phyloP scores from a whole-genome alignment of 192 early-diverging fungal genomes.

The Coemansia sp. region DNA sequence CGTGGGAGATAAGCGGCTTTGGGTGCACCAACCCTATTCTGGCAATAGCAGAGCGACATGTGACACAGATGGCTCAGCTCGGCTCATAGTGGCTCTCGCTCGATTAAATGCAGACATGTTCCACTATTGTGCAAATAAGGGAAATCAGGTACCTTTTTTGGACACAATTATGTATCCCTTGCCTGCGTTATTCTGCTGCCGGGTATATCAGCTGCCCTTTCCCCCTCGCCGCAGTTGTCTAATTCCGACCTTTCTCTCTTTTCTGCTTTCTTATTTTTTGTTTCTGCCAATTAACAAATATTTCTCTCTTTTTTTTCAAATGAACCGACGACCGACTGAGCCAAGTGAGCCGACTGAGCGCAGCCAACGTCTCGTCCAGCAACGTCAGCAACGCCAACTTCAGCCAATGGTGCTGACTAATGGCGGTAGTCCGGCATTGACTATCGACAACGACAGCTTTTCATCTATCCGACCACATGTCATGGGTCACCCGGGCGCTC shows the following conservation, averaged over 20 bases:
- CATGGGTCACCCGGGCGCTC: constrained; percentile 32
- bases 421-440: constrained; percentile 18
- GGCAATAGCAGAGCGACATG: background rate
- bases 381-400: background rate
- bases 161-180: background rate
- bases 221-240: background rate
- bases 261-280: background rate
- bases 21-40: too few species aligned
- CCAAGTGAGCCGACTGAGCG: background rate
- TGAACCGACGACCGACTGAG: background rate
- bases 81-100: background rate
- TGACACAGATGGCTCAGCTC: constrained; percentile 3
- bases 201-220: background rate
- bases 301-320: background rate
- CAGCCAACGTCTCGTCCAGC: constrained; percentile 5
- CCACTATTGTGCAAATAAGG: background rate
- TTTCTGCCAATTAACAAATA: background rate
- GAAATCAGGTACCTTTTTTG: background rate
- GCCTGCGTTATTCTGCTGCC: background rate
- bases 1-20: background rate
- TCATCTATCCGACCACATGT: constrained; percentile 35
- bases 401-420: background rate
- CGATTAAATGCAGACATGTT: background rate
- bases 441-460: constrained; percentile 38
- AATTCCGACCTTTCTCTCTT: background rate